phyloP scores from a whole-genome alignment of 495 filamentous ascomycete genomes.

The Amniculicola lignicola region DNA sequence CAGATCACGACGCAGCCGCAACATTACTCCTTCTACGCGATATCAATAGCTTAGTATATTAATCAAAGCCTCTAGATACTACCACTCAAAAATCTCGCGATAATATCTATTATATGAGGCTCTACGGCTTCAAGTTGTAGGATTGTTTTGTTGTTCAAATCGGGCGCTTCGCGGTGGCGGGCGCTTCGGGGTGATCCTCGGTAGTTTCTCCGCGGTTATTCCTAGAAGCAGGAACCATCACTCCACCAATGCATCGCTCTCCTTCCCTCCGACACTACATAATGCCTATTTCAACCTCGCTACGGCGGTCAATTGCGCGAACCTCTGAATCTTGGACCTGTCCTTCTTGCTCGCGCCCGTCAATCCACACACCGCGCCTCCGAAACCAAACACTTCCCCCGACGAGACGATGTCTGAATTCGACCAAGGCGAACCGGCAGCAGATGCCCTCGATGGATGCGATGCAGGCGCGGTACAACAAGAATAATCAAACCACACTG shows the following conservation, averaged over 20 bases:
- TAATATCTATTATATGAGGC: too few species aligned
- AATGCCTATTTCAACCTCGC: slow-evolving; percentile 17
- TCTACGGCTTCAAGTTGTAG: too few species aligned
- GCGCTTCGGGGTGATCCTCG: too few species aligned
- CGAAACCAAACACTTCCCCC: neutral
- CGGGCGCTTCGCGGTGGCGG: too few species aligned
- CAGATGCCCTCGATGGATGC: slow-evolving; percentile 52
- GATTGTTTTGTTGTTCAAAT: too few species aligned
- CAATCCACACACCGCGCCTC: neutral
- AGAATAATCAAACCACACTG: slow-evolving; percentile 59
- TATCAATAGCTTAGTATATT: too few species aligned
- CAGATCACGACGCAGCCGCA: too few species aligned
- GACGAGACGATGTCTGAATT: slow-evolving; percentile 34
- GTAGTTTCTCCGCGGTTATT: slow-evolving; percentile 29
- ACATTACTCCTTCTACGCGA: too few species aligned
- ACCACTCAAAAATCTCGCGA: too few species aligned
- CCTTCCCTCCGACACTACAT: neutral
- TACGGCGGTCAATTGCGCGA: slow-evolving; percentile 1
- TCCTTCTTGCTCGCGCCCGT: slow-evolving; percentile 18
- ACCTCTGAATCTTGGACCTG: slow-evolving; percentile 28
- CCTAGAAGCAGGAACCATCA: too few species aligned
- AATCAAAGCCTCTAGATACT: too few species aligned
- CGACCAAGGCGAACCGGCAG: slow-evolving; percentile 28
- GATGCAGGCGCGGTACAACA: slow-evolving; percentile 53
- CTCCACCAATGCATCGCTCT: slow-evolving; percentile 1